phyloP scores from a whole-genome alignment of 208 protist species.

The Plasmodiophora brassicae region DNA sequence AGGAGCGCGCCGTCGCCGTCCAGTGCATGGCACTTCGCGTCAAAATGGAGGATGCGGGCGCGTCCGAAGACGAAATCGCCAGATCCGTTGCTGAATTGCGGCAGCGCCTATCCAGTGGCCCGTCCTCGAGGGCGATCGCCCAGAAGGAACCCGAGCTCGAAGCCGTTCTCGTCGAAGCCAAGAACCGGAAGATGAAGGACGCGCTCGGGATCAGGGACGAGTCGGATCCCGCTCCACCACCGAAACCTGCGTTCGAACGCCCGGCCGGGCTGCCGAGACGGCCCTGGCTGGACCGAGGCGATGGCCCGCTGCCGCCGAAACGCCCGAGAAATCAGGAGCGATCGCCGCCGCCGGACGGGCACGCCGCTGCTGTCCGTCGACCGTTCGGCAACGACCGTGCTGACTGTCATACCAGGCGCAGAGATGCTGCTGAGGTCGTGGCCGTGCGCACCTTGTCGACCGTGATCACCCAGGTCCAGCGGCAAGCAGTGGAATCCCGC shows the following conservation, averaged over 20 bases:
- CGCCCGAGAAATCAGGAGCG: neutral
- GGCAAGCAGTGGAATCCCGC: too few species aligned
- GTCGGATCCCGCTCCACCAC: neutral
- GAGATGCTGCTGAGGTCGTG: neutral
- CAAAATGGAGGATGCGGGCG: conserved; percentile 42
- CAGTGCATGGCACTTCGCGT: conserved; percentile 48
- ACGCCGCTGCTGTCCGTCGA: neutral
- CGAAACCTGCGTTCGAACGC: neutral
- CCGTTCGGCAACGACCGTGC: neutral
- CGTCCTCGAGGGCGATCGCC: neutral
- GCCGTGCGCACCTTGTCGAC: neutral
- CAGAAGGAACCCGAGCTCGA: conserved; percentile 43
- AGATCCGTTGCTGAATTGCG: conserved; percentile 25
- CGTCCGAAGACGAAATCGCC: conserved; percentile 43
- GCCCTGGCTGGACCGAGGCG: conserved; percentile 8
- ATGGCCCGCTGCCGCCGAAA: neutral
- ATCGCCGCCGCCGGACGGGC: neutral
- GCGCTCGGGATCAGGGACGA: conserved; percentile 46
- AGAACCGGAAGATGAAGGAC: neutral
- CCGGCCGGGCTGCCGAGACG: neutral
- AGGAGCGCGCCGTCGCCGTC: conserved; percentile 58
- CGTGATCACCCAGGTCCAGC: neutral
- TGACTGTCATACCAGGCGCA: neutral
- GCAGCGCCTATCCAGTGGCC: neutral
- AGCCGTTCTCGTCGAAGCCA: conserved; percentile 29